phyloP scores from a whole-genome alignment of 169 alveolate species.

The Plasmodium reichenowi region DNA sequence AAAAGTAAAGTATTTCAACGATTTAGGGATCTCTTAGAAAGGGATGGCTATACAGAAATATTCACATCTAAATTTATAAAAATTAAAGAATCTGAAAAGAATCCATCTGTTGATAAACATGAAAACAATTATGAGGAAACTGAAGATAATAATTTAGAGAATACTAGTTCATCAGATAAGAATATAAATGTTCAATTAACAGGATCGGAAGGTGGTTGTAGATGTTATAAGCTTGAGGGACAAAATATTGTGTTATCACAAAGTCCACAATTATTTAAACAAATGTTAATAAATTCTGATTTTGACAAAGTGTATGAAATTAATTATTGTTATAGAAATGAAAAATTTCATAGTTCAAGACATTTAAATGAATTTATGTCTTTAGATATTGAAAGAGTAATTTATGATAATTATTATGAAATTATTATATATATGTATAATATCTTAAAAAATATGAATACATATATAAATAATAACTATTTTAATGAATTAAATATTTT shows the following conservation, averaged over 20 bases:
- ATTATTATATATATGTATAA: conserved; percentile 35
- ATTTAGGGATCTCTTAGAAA: conserved; percentile 1
- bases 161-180: not conserved
- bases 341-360: conserved; percentile 34
- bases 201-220: conserved; percentile 55
- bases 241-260: conserved; percentile 37
- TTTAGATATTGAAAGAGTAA: conserved; percentile 28
- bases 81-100: not conserved
- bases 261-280: conserved; percentile 62
- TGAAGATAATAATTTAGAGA: not conserved
- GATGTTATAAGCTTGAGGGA: conserved; percentile 25
- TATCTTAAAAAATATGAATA: not conserved
- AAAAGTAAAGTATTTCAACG: conserved; percentile 13
- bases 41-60: conserved; percentile 37
- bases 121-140: not conserved
- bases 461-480: not conserved
- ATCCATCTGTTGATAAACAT: not conserved
- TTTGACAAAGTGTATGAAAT: conserved; percentile 37
- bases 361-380: conserved; percentile 59
- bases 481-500: conserved; percentile 4
- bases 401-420: conserved; percentile 50
- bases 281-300: conserved; percentile 48
- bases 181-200: not conserved
- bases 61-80: conserved; percentile 22
- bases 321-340: conserved; percentile 54